Conservation (phyloP, 164 flowering plant species). For the Litsea cubeba region DNA sequence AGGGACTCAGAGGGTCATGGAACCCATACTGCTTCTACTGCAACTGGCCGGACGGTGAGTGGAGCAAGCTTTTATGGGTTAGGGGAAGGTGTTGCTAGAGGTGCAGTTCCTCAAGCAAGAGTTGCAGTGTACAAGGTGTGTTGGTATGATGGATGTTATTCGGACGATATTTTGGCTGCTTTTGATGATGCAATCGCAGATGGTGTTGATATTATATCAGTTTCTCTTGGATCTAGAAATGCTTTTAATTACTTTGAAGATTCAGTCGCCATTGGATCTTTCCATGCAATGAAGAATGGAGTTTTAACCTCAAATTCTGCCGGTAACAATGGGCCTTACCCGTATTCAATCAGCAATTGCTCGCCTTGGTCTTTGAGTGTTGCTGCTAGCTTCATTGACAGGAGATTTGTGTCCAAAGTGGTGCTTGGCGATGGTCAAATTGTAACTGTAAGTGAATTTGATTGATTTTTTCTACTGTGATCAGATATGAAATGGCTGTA, state of each 20-base stretch:
- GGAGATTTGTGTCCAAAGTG: constrained; percentile 8
- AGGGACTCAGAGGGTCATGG: constrained; percentile 23
- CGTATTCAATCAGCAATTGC: background rate
- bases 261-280: constrained; percentile 40
- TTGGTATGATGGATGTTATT: constrained; percentile 9
- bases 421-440: constrained; percentile 10
- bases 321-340: background rate
- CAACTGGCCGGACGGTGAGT: constrained; percentile 11
- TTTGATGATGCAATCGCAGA: constrained; percentile 28
- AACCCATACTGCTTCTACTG: constrained; percentile 24
- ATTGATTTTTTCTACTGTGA: background rate
- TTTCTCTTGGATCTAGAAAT: constrained; percentile 10
- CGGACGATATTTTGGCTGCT: constrained; percentile 19
- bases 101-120: constrained; percentile 19
- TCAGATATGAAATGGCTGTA: background rate
- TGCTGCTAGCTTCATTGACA: constrained; percentile 17
- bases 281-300: constrained; percentile 30
- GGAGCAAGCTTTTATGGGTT: constrained; percentile 14
- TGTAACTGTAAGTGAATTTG: background rate
- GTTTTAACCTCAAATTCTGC: constrained; percentile 10
- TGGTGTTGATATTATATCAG: constrained; percentile 24
- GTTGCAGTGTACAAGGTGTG: constrained; percentile 26
- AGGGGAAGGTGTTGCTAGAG: constrained; percentile 20
- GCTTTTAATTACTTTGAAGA: constrained; percentile 26
- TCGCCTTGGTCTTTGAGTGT: constrained; percentile 11